phyloP scores from a whole-genome alignment of 352 stramenopile genomes.

The Phytopythium helicoides region DNA sequence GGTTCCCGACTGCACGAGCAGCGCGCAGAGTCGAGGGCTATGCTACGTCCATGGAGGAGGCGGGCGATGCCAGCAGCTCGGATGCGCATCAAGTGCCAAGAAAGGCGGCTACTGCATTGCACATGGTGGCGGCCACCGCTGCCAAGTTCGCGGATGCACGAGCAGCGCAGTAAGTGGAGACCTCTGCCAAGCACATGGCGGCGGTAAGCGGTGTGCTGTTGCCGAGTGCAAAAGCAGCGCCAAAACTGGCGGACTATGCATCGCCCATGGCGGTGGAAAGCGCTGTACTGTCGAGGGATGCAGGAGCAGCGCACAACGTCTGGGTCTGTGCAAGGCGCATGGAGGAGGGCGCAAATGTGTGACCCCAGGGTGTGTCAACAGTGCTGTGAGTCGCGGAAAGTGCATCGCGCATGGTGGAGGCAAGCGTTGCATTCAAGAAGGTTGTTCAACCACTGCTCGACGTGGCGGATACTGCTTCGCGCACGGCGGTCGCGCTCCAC shows the following conservation, averaged over 20 bases:
- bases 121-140: slow-evolving; percentile 79
- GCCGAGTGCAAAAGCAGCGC: slow-evolving; percentile 73
- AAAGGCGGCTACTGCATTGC: slow-evolving; percentile 85
- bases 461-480: slow-evolving; percentile 84
- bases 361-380: slow-evolving; percentile 64
- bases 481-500: slow-evolving; percentile 44
- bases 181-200: slow-evolving; percentile 74
- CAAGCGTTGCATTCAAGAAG: slow-evolving; percentile 72
- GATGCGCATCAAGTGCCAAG: slow-evolving; percentile 79
- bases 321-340: slow-evolving; percentile 84
- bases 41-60: slow-evolving; percentile 85
- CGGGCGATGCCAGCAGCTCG: slow-evolving; percentile 67
- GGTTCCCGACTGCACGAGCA: slow-evolving; percentile 69
- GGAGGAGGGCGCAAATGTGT: slow-evolving; percentile 79
- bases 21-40: slow-evolving; percentile 73
- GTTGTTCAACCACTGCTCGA: slow-evolving; percentile 74
- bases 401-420: slow-evolving; percentile 84
- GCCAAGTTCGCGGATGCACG: slow-evolving; percentile 63
- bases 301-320: slow-evolving; percentile 74
- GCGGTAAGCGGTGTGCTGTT: slow-evolving; percentile 71
- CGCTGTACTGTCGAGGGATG: slow-evolving; percentile 69
- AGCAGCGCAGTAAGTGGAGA: slow-evolving; percentile 78
- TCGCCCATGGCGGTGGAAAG: slow-evolving; percentile 81
- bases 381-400: slow-evolving; percentile 77
- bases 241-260: slow-evolving; percentile 82